Base-by-base conservation (phyloP, 495 filamentous ascomycete genomes). In the Bryoglossum gracile region DNA sequence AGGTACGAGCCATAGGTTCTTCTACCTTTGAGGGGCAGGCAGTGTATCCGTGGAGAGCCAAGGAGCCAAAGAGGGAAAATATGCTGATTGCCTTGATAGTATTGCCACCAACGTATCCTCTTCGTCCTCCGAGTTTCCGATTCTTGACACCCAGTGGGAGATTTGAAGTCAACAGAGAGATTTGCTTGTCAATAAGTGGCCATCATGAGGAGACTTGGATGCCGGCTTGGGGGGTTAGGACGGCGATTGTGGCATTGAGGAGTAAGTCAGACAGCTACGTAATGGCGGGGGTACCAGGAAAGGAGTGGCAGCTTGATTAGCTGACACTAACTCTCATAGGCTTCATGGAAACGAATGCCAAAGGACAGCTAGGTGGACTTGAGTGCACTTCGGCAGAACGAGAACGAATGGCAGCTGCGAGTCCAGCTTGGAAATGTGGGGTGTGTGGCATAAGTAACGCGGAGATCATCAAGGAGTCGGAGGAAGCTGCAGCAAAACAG, bases 141-240 rank as follows among this genome's bases (percentile, higher is more conserved):
- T 98, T 98, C 73, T 74, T 89, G 0, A 96, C 92, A 0, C 87
- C 92, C 10, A 83, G 80, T 38, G 92, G 90, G 44, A 81, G 92
- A 52, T 98, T 98, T 74, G 92, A 98, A 65, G 80, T 87, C 32
- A 98, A 98, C 66, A 82, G 92, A 49, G 92, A 98, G 72, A 95
- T 98, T 55, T 98, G 92, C 62, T 78, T 98, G 4, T 83, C 76
- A 46, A 98, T 98, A 62, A 83, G 77, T 26, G 92, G 89, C 8
- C 91, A 96, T 66, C 92, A 98, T 67, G 92, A 95, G 65, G 92
- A 98, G 67, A 91, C 84, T 19, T 98, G 92, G 92, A 89, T 94
- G 75, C 92, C 92, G 1, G 92, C 92, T 1, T 98, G 92, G 92
- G 91, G 92, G 0, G 80, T 98, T 5, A 75, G 92, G 41, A 88